Percentiles rank a stretch among this genome's conserved stretches.
These are phyloP conservation scores for Thymus mandschuricus DNA, from an alignment of 257 asterid species.

Conservation along the genomic window DNA sequence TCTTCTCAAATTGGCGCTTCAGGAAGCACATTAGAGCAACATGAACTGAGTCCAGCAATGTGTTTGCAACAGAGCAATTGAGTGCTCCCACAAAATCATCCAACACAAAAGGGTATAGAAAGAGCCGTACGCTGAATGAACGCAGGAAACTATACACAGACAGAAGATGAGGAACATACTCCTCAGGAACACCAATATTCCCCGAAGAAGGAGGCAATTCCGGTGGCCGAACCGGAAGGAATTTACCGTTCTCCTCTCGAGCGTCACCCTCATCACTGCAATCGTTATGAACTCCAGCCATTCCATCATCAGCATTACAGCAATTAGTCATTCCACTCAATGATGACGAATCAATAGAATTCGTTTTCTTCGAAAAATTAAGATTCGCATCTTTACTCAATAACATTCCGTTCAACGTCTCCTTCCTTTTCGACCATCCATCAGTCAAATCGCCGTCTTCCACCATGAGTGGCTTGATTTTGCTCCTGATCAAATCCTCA, in stretches of 20 bases:
- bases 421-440: conserved; percentile 63
- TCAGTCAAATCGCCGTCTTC: conserved; percentile 57
- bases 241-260: conserved; percentile 35
- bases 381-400: conserved; percentile 35
- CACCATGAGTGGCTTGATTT: conserved; percentile 50
- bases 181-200: conserved; percentile 73
- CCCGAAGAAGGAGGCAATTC: conserved; percentile 86
- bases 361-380: background rate
- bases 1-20: conserved; percentile 67
- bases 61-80: conserved; percentile 66
- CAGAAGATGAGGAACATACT: conserved; percentile 64
- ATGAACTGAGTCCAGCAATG: conserved; percentile 81
- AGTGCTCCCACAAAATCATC: conserved; percentile 95
- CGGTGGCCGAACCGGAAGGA: conserved; percentile 67
- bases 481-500: conserved; percentile 68
- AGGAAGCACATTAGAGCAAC: conserved; percentile 71
- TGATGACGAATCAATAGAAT: conserved; percentile 15
- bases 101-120: conserved; percentile 74
- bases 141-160: conserved; percentile 78
- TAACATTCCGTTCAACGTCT: conserved; percentile 47
- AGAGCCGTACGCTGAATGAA: conserved; percentile 68
- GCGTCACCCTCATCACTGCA: conserved; percentile 29
- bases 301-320: conserved; percentile 28
- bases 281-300: conserved; percentile 27
- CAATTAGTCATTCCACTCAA: conserved; percentile 23